Conservation (phyloP, 2,329 filamentous ascomycete species). For the Epichloe amarillans region DNA sequence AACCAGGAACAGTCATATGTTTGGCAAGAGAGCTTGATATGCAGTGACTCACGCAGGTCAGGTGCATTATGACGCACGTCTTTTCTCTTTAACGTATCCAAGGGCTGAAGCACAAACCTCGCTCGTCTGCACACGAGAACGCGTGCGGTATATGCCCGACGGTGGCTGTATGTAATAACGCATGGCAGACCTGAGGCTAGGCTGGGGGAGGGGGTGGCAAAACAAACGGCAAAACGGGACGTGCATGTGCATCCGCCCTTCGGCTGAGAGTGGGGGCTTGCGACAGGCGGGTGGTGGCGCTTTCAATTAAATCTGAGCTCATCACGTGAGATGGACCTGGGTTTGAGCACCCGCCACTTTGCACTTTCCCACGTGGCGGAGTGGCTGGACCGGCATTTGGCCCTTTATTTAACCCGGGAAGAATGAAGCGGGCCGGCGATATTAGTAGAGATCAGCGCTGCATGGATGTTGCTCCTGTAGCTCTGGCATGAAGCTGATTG, state of each 20-base stretch:
- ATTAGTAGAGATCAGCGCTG: neutral
- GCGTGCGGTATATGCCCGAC: neutral
- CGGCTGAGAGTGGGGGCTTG: neutral
- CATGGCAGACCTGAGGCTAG: neutral
- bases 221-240: neutral
- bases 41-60: neutral
- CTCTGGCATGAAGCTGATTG: too few species aligned
- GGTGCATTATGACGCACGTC: too few species aligned
- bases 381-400: neutral
- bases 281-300: neutral
- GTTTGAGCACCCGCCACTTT: neutral
- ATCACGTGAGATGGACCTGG: neutral
- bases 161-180: neutral
- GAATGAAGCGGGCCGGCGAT: neutral
- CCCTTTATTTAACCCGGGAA: neutral
- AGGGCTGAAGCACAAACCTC: neutral
- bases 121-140: neutral
- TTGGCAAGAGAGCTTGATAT: too few species aligned
- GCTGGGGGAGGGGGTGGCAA: neutral
- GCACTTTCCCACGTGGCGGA: neutral
- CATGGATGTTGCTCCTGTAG: too few species aligned
- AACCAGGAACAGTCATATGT: too few species aligned
- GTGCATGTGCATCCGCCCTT: neutral
- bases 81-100: too few species aligned
- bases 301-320: neutral